These are phyloP conservation scores for Nicotiana obtusifolia DNA, from an alignment of 257 asterid genomes.

Conservation along the genomic window DNA sequence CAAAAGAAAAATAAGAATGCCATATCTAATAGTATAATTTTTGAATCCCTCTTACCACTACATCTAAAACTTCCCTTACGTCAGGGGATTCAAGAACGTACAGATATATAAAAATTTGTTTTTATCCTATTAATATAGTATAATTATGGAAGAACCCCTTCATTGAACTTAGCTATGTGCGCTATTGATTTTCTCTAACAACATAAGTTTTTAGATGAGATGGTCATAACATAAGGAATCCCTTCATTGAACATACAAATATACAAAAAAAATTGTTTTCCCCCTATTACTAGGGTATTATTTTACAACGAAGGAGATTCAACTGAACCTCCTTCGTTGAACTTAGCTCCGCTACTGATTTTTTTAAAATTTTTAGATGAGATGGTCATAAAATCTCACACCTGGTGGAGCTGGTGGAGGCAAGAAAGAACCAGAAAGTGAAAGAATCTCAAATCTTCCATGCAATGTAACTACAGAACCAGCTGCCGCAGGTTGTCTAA, in stretches of 20 bases:
- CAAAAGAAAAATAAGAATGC: neutral
- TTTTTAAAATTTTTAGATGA: neutral
- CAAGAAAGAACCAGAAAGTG: constrained; percentile 17
- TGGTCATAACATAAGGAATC: too few species aligned
- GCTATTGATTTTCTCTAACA: too few species aligned
- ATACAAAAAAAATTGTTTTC: too few species aligned
- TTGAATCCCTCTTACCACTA: too few species aligned
- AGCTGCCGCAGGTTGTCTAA: constrained; percentile 15
- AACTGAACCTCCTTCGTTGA: too few species aligned
- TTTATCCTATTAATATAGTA: neutral
- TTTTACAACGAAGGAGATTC: too few species aligned
- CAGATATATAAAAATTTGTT: neutral
- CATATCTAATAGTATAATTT: too few species aligned
- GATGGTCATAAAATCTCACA: neutral
- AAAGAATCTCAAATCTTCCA: constrained; percentile 18
- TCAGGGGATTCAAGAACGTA: neutral
- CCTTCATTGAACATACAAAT: too few species aligned
- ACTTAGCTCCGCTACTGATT: neutral
- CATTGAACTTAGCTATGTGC: neutral
- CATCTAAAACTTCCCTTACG: neutral
- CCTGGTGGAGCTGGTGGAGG: constrained; percentile 21
- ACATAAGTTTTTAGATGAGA: too few species aligned
- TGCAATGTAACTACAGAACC: constrained; percentile 10
- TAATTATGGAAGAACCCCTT: neutral
- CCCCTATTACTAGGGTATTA: too few species aligned